Evolutionary conservation across 495 filamentous ascomycete species (phyloP).

Genomic region (Xylaria acuta): DNA sequence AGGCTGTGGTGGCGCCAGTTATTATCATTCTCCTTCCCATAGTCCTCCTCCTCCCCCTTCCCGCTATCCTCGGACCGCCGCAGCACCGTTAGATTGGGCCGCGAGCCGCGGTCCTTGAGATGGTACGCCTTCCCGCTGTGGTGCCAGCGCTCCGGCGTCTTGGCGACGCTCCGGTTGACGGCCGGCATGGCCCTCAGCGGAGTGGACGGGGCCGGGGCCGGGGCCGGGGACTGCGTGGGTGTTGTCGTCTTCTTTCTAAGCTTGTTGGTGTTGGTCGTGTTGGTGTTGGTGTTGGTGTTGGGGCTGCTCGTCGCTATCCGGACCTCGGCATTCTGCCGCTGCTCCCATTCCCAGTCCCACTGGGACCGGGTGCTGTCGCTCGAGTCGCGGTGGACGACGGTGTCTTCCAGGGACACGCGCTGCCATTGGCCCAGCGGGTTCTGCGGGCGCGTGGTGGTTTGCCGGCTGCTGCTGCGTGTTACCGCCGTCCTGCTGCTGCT

Average conservation of each 20-base stretch:
- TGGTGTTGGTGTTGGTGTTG: background rate
- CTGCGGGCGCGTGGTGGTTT: background rate
- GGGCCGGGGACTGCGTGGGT: too few species aligned
- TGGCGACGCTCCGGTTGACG: constrained; percentile 48
- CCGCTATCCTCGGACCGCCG: constrained; percentile 2
- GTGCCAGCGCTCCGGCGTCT: constrained; percentile 40
- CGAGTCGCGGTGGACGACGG: constrained; percentile 27
- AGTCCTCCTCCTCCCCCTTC: too few species aligned
- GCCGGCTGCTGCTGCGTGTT: background rate
- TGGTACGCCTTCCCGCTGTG: constrained; percentile 26
- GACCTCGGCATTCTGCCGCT: background rate
- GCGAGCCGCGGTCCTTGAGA: constrained; percentile 26
- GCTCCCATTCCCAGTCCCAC: constrained; percentile 13
- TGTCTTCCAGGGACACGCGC: constrained; percentile 18
- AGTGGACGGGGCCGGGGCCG: constrained; percentile 9
- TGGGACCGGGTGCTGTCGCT: constrained; percentile 1
- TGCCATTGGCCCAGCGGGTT: constrained; percentile 19
- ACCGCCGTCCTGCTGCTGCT: too few species aligned
- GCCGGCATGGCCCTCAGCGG: constrained; percentile 43
- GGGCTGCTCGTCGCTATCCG: background rate
- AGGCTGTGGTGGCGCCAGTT: background rate
- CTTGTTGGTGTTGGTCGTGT: too few species aligned
- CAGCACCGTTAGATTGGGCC: background rate
- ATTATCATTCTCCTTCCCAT: constrained; percentile 26
- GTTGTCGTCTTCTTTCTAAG: too few species aligned